Base-by-base conservation (phyloP, 2,329 filamentous ascomycete species). In the Fusarium nisikadoi region DNA sequence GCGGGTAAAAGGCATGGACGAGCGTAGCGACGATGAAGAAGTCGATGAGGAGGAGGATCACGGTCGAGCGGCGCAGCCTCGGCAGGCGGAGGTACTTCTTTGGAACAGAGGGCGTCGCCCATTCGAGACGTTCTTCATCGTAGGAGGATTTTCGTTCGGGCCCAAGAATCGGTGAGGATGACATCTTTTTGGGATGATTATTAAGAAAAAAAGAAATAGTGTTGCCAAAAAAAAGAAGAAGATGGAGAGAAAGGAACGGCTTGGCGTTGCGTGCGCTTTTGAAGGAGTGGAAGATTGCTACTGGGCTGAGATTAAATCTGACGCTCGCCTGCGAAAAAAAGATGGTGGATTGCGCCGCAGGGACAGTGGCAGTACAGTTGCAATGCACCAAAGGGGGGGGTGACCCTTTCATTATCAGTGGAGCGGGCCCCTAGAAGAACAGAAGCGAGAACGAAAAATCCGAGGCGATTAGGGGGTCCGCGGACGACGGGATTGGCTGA, bases 1-100 rank as follows among this genome's bases (percentile, higher is more conserved):
- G 86, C 13, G 91, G 93, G 83, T 90, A 93, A 77, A 93, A 90
- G 70, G 85, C 87, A 81, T 90, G 87, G 36, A 94, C 82, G 41
- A 93, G 85, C 78, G 91, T 87, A 55, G 85, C 85, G 73, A 94
- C 81, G 70, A 94, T 84, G 66, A 90, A 71, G 55, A 92, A 78
- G 78, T 92, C 92, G 80, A 90, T 84, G 65, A 93, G 76, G 20
- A 80, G 53, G 59, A 93, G 82, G 82, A 91, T 92, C 77, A 92
- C 84, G 64, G 90, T 63, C 53, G 66, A 69, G 56, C 70, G 73
- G 38, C 74, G 66, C 20, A 75, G 61, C 20, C 73, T 68, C 23
- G 68, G 71, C 35, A 76, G 13, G 16, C 75, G 76, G 38, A 74
- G 63, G 46, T 64, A 65, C 35, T 77, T 78, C 58, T 65, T 78